Evolutionary conservation across 495 filamentous ascomycete genomes (phyloP).

Genomic region (Penicillium canescens): DNA sequence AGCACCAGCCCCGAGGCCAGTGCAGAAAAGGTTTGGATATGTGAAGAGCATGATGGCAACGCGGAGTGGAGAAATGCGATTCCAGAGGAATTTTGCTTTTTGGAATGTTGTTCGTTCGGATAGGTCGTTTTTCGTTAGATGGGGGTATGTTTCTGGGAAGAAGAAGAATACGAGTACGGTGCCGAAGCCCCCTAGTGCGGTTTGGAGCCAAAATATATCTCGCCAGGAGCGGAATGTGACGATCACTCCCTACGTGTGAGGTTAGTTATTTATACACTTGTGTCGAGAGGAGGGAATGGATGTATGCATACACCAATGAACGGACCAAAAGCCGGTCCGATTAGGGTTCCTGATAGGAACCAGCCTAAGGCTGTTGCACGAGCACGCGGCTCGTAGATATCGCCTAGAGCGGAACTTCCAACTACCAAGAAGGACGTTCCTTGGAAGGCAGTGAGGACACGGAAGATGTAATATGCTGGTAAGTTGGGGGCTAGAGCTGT

Average conservation of each 20-base stretch:
- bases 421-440: slow-evolving; percentile 69
- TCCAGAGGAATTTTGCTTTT: slow-evolving; percentile 54
- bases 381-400: slow-evolving; percentile 64
- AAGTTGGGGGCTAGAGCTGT: slow-evolving; percentile 69
- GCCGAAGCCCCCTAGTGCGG: slow-evolving; percentile 58
- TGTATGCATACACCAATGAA: slow-evolving; percentile 50
- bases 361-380: slow-evolving; percentile 68
- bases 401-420: slow-evolving; percentile 64
- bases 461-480: slow-evolving; percentile 67
- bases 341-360: slow-evolving; percentile 68
- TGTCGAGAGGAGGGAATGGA: not conserved
- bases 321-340: slow-evolving; percentile 71
- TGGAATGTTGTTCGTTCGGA: slow-evolving; percentile 43
- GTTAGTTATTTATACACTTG: not conserved
- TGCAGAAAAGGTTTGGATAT: slow-evolving; percentile 67
- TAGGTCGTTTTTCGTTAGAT: slow-evolving; percentile 56
- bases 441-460: slow-evolving; percentile 68
- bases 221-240: slow-evolving; percentile 70
- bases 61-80: slow-evolving; percentile 62
- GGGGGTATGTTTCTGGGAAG: slow-evolving; percentile 69
- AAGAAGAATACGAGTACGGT: slow-evolving; percentile 61
- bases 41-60: slow-evolving; percentile 56
- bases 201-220: slow-evolving; percentile 72
- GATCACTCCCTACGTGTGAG: slow-evolving; percentile 54
- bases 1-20: slow-evolving; percentile 57